phyloP scores from a whole-genome alignment of 106 monocot genomes.

The Amphibolis antarctica region DNA sequence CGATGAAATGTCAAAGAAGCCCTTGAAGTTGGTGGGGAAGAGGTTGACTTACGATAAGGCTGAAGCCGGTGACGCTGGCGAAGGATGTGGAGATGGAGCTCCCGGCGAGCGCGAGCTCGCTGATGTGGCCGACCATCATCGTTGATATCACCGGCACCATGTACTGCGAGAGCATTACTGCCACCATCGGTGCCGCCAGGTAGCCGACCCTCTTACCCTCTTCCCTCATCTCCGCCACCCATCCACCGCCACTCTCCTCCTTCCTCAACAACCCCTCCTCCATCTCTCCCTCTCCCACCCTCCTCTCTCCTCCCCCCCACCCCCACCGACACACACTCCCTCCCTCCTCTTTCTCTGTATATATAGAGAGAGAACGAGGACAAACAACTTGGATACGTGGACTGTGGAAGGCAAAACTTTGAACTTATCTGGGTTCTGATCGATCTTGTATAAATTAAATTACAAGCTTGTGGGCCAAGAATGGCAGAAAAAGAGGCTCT shows the following conservation, averaged over 20 bases:
- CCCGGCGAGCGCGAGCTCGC: conserved; percentile 30
- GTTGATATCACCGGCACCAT: conserved; percentile 22
- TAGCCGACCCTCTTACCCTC: conserved; percentile 13
- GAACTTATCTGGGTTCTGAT: no score
- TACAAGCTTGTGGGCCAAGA: no score
- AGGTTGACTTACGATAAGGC: conserved; percentile 17
- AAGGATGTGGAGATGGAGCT: conserved; percentile 32
- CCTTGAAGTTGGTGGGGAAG: neutral
- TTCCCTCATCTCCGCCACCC: neutral
- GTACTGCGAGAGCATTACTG: conserved; percentile 16
- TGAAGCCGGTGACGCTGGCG: conserved; percentile 36
- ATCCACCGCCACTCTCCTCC: neutral
- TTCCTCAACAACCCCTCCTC: conserved; percentile 14
- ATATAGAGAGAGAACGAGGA: no score
- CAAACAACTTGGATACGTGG: no score
- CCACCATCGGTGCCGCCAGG: conserved; percentile 38
- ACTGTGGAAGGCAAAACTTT: no score
- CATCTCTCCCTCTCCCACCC: neutral
- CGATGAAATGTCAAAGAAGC: neutral
- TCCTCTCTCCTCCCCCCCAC: neutral
- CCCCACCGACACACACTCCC: no score
- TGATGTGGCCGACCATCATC: conserved; percentile 51
- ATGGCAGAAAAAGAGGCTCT: no score
- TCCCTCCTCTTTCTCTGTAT: no score
- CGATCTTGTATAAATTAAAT: no score